Base-by-base conservation (phyloP, 768 basidiomycete species). In the Boletellus ananiceps region DNA sequence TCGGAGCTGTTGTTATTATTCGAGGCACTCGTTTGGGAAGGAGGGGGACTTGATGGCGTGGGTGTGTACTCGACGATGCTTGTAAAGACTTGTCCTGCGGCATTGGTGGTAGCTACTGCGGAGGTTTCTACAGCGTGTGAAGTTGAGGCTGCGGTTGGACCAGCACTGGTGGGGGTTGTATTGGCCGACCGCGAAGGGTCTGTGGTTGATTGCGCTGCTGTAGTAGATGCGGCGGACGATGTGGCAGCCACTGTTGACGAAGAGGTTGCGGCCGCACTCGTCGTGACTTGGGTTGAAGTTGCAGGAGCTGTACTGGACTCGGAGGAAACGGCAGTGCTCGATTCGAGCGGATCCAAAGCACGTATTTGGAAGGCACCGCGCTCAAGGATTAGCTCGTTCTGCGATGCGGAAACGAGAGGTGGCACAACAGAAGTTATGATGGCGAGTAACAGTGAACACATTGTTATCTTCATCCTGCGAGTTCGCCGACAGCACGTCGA, bases 51-150 rank as follows among this genome's bases (percentile, higher is more conserved):
- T 1, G 73, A 34, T 23, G 57, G 13, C 2, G 58, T 15, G 3
- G 67, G 29, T 5, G 48, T 33, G 5, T 49, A 0, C 29, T 56
- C 38, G 34, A 67, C 2, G 6, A 50, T 21, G 32, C 61, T 61
- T 12, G 71, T 71, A 16, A 68, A 0, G 3, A 51, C 35, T 35
- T 64, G 44, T 29, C 75, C 75, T 7, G 45, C 47, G 0, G 68
- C 8, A 34, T 69, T 40, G 1, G 56, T 53, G 16, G 66, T 59
- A 21, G 48, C 48, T 8, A 57, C 43, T 5, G 36, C 33, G 16
- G 56, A 45, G 7, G 23, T 56, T 25, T 27, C 34, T 29, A 40
- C 34, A 7, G 35, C 14, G 11, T 23, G 42, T 25, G 49, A 16
- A 27, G 47, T 45, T 16, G 56, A 3, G 33, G 55, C 1, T 5